Conservation (phyloP, 352 stramenopile genomes). For the Globisporangium carolinianum region DNA sequence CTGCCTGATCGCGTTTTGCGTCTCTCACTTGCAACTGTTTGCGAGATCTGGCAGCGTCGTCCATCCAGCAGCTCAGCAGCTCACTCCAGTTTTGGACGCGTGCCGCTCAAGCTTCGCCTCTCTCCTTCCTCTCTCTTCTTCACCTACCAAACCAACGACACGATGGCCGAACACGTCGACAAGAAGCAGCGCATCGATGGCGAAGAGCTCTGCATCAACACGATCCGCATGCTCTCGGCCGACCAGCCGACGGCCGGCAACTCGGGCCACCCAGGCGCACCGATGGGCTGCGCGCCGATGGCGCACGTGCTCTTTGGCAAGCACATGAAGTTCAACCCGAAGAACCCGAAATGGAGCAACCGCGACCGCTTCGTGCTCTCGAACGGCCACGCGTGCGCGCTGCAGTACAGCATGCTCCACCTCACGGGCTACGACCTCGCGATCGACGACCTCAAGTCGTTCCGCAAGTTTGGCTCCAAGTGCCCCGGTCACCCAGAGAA, state of each 20-base stretch:
- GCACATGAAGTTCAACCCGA: conserved; percentile 85
- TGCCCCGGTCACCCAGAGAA: conserved; percentile 98
- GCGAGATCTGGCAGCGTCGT: too few relatives aligned
- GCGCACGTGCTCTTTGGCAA: conserved; percentile 95
- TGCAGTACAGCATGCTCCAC: conserved; percentile 99
- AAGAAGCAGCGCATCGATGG: conserved; percentile 77
- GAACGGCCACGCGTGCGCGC: conserved; percentile 97
- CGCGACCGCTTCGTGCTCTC: conserved; percentile 99
- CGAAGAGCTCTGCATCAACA: conserved; percentile 95
- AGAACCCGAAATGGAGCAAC: conserved; percentile 89
- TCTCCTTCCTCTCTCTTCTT: background rate
- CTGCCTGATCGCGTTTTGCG: too few relatives aligned
- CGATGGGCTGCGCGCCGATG: conserved; percentile 99
- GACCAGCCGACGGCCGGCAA: conserved; percentile 98
- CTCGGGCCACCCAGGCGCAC: conserved; percentile 95
- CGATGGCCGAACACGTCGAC: conserved; percentile 72
- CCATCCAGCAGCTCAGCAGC: background rate
- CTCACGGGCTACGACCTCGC: conserved; percentile 93
- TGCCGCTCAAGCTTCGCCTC: conserved; percentile 23
- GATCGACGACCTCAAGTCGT: conserved; percentile 97
- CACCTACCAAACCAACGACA: conserved; percentile 6
- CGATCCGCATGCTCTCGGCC: conserved; percentile 94
- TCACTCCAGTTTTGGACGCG: conserved; percentile 39
- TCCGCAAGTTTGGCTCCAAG: conserved; percentile 93
- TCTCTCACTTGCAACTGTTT: too few relatives aligned